These are phyloP conservation scores for Saitozyma podzolica DNA, from an alignment of 768 basidiomycete genomes.

Conservation along the genomic window DNA sequence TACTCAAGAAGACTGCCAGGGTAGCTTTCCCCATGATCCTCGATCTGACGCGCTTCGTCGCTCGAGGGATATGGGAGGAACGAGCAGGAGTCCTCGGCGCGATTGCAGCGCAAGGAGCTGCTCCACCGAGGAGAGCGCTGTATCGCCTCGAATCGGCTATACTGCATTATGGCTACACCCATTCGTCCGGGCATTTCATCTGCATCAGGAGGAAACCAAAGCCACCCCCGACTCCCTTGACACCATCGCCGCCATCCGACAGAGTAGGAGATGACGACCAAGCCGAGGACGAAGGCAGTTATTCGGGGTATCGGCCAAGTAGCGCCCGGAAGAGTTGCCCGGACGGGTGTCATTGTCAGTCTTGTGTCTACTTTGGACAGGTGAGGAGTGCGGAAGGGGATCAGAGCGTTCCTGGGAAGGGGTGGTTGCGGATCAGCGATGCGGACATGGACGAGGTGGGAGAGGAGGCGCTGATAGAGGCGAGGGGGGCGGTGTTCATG, in stretches of 20 bases:
- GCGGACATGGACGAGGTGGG: conserved; percentile 60
- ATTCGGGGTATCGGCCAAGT: conserved; percentile 50
- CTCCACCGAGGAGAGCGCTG: conserved; percentile 60
- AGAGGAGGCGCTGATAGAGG: conserved; percentile 59
- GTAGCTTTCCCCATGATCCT: conserved; percentile 83
- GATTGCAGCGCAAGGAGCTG: not conserved
- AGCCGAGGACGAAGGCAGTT: not conserved
- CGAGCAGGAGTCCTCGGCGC: conserved; percentile 14
- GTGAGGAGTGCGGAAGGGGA: conserved; percentile 57
- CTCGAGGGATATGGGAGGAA: conserved; percentile 39
- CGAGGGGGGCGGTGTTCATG: conserved; percentile 74
- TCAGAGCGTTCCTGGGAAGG: conserved; percentile 26
- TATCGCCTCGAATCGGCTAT: conserved; percentile 85
- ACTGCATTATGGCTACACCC: conserved; percentile 82
- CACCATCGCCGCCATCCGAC: not conserved
- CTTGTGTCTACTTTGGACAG: conserved; percentile 58
- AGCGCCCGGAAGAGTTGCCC: conserved; percentile 56
- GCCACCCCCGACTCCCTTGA: conserved; percentile 9
- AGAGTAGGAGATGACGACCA: conserved; percentile 40
- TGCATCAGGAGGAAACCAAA: conserved; percentile 80
- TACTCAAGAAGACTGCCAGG: conserved; percentile 78
- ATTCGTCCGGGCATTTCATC: conserved; percentile 92
- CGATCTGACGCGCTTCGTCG: conserved; percentile 74
- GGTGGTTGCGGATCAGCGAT: conserved; percentile 90
- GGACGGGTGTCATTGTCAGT: conserved; percentile 58